Evolutionary conservation across 345 rosid genomes (phyloP), one percentile per base, ranked within the genome.

Genomic region (Eucalyptus pauciflora): DNA sequence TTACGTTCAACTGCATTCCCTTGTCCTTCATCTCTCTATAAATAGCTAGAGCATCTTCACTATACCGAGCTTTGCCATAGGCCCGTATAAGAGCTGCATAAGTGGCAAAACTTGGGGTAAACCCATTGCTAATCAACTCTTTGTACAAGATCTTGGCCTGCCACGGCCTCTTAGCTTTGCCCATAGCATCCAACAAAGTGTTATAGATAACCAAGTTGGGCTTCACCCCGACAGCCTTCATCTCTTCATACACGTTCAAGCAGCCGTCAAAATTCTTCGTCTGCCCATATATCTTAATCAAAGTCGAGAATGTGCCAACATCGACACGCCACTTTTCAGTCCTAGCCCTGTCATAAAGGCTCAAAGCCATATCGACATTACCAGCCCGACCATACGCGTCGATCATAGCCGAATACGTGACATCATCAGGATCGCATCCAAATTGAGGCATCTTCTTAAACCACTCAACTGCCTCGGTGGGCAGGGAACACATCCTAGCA

Each of bases 121-220:
- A 87, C 49, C 98, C 98, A 90, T 90, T 94, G 62, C 85, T 88
- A n/a, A 91, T 91, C 96, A 98, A 93, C 90, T 96, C 98, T 71
- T 91, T 94, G 92, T 95, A 92, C 80, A 98, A 89, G 31, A 76
- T 93, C 92, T 96, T 96, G 2, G 94, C 98, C 91, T 95, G 98
- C 98, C 99, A 97, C 8, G 99, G 99, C 94, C 99, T 96, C 95
- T 91, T 96, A 50, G 98, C 99, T 92, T 95, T 94, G 71, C 99
- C 99, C 99, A 97, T 96, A 9, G 95, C 93, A 93, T 96, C 98
- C 90, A 97, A 90, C 93, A 97, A 86, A 88, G 94, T 95, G 92
- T 96, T 97, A 90, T 94, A 96, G 9, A 92, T 88, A 85, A 93
- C 92, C 88, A 95, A 58, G 93, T 96, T 96, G 7, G 98, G 96